Base-by-base conservation (phyloP, 169 alveolate genomes). In the Cryptosporidium xiaoi region DNA sequence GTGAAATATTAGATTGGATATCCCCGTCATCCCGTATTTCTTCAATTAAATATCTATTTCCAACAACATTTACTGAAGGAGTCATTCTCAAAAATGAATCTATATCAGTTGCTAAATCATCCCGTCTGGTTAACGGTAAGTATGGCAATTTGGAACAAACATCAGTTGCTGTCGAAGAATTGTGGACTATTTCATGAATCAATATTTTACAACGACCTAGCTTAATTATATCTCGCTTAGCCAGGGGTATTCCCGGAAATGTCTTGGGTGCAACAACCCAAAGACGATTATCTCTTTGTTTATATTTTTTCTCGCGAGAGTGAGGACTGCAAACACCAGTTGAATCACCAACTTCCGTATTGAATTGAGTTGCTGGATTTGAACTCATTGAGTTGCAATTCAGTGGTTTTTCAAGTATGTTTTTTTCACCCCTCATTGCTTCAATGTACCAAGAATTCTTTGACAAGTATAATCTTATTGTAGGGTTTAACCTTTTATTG, bases 131-230 rank as follows among this genome's bases (percentile, higher is more conserved):
- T 18, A 69, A 69, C 2, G 83, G 66, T 27, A 69, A 51, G 36
- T 56, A 77, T 16, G 87, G 87, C 16, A 50, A 6, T 44, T 62
- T 56, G 15, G 71, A 62, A 16, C 34, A 62, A 31, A 36, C 87
- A 31, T 77, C 87, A 5, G 36, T 77, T 4, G 87, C 87, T 15
- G 64, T n/a, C 34, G 87, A 56, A 29, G 71, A 60, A 18, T 77
- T 77, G 64, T 12, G 29, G 10, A 77, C 51, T 16, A 77, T 62
- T 12, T 77, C 87, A 60, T 77, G 87, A 77, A 77, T 46, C 15
- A 40, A 16, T 77, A 77, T 77, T 18, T 77, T 56, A 60, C 87
- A 77, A 60, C 87, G 77, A n/a, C 87, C 87, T 20, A 77, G 44
- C 20, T 77, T 77, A 3, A 77, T 18, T 20, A 77, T 31, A 36